Conservation (phyloP, 1,139 yeast species). For the Yamadazyma diospyri region DNA sequence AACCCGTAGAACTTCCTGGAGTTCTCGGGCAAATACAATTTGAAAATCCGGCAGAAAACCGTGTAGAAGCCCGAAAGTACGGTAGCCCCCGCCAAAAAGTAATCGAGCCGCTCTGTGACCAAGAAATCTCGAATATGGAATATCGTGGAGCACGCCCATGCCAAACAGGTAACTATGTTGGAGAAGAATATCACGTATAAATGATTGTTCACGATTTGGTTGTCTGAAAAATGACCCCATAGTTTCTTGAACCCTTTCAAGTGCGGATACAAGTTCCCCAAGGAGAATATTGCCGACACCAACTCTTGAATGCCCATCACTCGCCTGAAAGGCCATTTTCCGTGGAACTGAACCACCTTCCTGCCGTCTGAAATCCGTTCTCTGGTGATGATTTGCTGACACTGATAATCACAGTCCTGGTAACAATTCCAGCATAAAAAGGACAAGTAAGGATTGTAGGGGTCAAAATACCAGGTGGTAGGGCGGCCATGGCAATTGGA, state of each 20-base stretch:
- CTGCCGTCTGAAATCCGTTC: slow-evolving; percentile 41
- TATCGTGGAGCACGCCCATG: slow-evolving; percentile 83
- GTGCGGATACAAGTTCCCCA: slow-evolving; percentile 78
- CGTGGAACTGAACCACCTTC: slow-evolving; percentile 81
- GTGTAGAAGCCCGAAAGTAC: slow-evolving; percentile 77
- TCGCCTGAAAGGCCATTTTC: slow-evolving; percentile 93
- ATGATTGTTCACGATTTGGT: slow-evolving; percentile 18
- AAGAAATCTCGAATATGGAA: slow-evolving; percentile 84
- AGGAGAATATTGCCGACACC: slow-evolving; percentile 74
- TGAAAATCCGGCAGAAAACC: slow-evolving; percentile 50
- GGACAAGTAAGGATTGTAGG: slow-evolving; percentile 36
- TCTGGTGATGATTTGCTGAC: slow-evolving; percentile 72
- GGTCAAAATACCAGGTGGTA: slow-evolving; percentile 22
- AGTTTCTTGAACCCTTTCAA: slow-evolving; percentile 48
- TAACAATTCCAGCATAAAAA: slow-evolving; percentile 73
- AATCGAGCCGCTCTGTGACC: slow-evolving; percentile 81
- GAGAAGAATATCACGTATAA: slow-evolving; percentile 36
- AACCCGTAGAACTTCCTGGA: slow-evolving; percentile 19
- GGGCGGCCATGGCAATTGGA: slow-evolving; percentile 15
- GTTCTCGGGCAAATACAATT: slow-evolving; percentile 22
- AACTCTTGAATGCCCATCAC: slow-evolving; percentile 78
- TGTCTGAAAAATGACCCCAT: slow-evolving; percentile 19
- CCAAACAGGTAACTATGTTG: slow-evolving; percentile 67
- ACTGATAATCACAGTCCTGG: slow-evolving; percentile 86
- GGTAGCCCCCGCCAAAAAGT: slow-evolving; percentile 88